A percentile compares a stretch with the other conserved stretches of the same genome.
Conservation (phyloP, 1,284 basidiomycete species). For the Ustilago loliicola region DNA sequence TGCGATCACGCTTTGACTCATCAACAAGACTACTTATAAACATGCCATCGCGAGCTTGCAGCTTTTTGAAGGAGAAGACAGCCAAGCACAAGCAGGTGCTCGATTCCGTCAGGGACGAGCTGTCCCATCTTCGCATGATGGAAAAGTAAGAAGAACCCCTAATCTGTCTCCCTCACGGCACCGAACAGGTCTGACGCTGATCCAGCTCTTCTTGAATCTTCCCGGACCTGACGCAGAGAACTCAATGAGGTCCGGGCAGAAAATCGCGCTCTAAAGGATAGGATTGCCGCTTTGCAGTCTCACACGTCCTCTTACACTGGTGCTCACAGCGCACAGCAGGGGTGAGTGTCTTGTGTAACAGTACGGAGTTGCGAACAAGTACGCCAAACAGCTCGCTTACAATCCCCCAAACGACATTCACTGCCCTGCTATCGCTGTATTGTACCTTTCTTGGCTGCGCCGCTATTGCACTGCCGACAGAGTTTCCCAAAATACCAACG, state of each 20-base stretch:
- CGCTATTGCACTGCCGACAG: not conserved
- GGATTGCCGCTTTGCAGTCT: constrained; percentile 15
- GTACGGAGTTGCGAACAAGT: not conserved
- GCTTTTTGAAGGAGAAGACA: constrained; percentile 36
- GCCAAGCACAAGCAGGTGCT: constrained; percentile 41
- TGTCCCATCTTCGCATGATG: constrained; percentile 9
- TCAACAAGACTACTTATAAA: not conserved
- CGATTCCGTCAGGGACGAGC: constrained; percentile 26
- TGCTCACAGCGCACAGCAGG: not conserved
- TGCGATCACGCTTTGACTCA: too few species aligned
- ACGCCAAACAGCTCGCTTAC: not conserved
- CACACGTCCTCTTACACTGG: not conserved
- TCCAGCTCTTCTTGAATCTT: not conserved
- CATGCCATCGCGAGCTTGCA: not conserved
- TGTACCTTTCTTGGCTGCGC: not conserved
- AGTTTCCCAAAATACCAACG: not conserved
- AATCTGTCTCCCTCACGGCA: not conserved
- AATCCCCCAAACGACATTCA: not conserved
- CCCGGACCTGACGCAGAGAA: constrained; percentile 14
- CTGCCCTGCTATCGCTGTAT: not conserved
- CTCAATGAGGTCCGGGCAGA: constrained; percentile 18
- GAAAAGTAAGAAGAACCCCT: constrained; percentile 17
- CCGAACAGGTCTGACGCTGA: not conserved
- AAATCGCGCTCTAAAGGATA: constrained; percentile 23
- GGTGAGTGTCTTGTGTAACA: not conserved